Evolutionary conservation across 768 basidiomycete species (phyloP), one percentile per base, ranked within the genome.

Genomic region (Calocybe cyanea): DNA sequence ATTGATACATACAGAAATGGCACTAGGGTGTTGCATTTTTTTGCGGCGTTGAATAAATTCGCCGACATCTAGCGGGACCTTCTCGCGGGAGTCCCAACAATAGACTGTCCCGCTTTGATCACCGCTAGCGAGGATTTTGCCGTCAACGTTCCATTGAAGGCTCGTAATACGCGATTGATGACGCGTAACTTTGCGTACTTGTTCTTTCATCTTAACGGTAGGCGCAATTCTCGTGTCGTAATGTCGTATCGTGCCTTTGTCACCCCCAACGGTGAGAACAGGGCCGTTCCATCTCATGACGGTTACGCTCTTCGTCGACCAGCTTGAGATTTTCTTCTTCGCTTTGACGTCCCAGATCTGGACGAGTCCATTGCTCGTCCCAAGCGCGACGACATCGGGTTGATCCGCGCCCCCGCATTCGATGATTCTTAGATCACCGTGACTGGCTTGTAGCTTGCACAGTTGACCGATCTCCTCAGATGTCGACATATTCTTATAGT

Each of bases 41-140:
- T 74, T 86, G 59, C 68, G 77, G 31, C 81, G 61, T 57, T 73
- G 69, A 32, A 76, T 63, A 50, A 75, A 69, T 44, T 80, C 79
- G 7, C 80, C 79, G 3, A 79, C 72, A 24, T 81, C 73, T 8
- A 80, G 63, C 0, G 79, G 78, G 7, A 67, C 61, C 24, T 62
- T 65, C 33, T 75, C 71, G 47, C 82, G 75, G 39, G 67, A 61
- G 54, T 90, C 87, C 89, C 89, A 92, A 51, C 82, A 82, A 57
- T 85, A 81, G 14, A 91, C 81, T 3, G 75, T 75, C 17, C 90
- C 88, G 53, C 77, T 77, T 49, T 81, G 80, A 38, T 89, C 90
- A 0, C 87, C 90, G 54, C 81, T 85, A 3, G 89, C 88, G 18
- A 89, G 69, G 20, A 85, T 63, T 55, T 77, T 73, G 0, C 83